Conservation (phyloP, 2,329 filamentous ascomycete genomes). For the Fusarium tanahbumbuense region DNA sequence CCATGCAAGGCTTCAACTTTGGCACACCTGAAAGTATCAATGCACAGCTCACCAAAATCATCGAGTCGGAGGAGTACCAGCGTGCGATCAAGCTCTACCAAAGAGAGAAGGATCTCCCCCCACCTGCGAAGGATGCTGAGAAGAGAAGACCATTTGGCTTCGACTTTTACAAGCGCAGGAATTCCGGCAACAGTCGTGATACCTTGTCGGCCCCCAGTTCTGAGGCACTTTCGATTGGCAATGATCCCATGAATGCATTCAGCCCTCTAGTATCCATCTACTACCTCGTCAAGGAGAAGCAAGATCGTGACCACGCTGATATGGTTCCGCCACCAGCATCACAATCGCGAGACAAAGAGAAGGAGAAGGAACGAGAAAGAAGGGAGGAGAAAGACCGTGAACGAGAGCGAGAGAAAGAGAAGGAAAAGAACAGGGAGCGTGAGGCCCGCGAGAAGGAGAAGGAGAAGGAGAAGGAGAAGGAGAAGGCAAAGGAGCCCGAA, state of each 20-base stretch:
- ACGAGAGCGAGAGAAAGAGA: conserved; percentile 44
- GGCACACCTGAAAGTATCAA: conserved; percentile 86
- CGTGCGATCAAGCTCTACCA: conserved; percentile 78
- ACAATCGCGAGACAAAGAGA: conserved; percentile 50
- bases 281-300: conserved; percentile 94
- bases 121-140: conserved; percentile 73
- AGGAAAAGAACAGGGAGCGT: conserved; percentile 28
- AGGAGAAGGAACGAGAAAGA: conserved; percentile 46
- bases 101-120: conserved; percentile 72
- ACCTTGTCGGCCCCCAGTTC: conserved; percentile 85
- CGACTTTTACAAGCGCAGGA: conserved; percentile 96
- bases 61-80: conserved; percentile 95
- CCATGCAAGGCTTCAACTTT: conserved; percentile 99
- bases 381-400: conserved; percentile 44
- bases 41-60: conserved; percentile 82
- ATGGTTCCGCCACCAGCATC: conserved; percentile 60
- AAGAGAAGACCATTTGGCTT: conserved; percentile 89
- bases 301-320: conserved; percentile 75
- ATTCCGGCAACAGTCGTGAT: conserved; percentile 88
- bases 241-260: conserved; percentile 92
- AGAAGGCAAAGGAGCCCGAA: conserved; percentile 55
- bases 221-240: conserved; percentile 84
- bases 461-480: conserved; percentile 24
- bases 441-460: conserved; percentile 45
- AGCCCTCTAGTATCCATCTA: conserved; percentile 94